Conservation (phyloP, 257 asterid species). For the Nicotiana obtusifolia region DNA sequence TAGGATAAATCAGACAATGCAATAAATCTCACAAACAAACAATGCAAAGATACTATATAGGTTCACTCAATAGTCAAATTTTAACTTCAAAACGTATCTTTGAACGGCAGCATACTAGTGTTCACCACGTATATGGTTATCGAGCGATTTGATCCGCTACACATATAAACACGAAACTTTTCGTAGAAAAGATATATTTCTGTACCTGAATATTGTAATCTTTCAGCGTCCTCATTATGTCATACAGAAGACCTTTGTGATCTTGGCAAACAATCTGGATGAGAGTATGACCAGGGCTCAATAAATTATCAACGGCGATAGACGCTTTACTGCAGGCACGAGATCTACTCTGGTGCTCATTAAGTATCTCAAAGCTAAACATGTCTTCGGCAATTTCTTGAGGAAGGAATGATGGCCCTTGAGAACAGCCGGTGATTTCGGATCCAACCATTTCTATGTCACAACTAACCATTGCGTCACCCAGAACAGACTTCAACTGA, state of each 20-base stretch:
- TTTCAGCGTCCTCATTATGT: constrained; percentile 81
- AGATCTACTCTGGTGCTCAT: constrained; percentile 29
- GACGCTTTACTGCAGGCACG: constrained; percentile 43
- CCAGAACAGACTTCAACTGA: constrained; percentile 50
- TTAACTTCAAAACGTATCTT: background rate
- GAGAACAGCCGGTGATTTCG: constrained; percentile 59
- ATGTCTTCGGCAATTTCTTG: constrained; percentile 50
- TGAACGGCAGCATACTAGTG: background rate
- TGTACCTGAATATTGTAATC: constrained; percentile 81
- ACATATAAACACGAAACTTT: background rate
- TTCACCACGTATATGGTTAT: background rate
- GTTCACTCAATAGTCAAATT: background rate
- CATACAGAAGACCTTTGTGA: constrained; percentile 83
- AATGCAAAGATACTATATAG: too few species aligned
- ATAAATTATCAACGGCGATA: constrained; percentile 53
- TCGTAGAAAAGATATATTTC: background rate
- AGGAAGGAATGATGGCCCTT: constrained; percentile 59
- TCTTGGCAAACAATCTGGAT: constrained; percentile 76
- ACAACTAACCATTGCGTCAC: constrained; percentile 52
- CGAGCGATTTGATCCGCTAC: background rate
- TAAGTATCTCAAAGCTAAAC: constrained; percentile 36
- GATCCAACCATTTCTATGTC: constrained; percentile 69
- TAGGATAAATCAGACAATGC: background rate
- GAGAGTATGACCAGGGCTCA: constrained; percentile 82
- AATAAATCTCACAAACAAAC: background rate